These are phyloP conservation scores for Dactylellina leptospora DNA, from an alignment of 2,329 filamentous ascomycete genomes.

Conservation along the genomic window DNA sequence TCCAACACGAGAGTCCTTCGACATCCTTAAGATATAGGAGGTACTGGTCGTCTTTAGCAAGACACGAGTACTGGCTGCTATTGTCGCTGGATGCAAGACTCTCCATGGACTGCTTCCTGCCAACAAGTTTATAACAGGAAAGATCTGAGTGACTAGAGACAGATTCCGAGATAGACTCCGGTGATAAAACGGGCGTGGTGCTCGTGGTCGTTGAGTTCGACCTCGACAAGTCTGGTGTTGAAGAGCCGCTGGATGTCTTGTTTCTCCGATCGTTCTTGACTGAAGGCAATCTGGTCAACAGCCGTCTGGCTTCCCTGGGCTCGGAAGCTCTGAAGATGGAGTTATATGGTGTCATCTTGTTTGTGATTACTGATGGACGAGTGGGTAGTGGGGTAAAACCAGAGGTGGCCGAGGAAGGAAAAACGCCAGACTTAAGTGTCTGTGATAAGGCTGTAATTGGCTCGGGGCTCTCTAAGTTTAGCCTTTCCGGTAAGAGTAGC, in stretches of 20 bases:
- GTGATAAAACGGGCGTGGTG: conserved; percentile 43
- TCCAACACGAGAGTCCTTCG: conserved; percentile 46
- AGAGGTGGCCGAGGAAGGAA: conserved; percentile 2
- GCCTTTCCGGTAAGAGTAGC: conserved; percentile 47
- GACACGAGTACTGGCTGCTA: conserved; percentile 51
- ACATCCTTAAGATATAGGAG: conserved; percentile 48
- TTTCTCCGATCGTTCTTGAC: conserved; percentile 49
- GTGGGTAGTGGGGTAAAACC: conserved; percentile 47
- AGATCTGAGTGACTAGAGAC: conserved; percentile 38
- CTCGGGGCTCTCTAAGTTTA: conserved; percentile 39
- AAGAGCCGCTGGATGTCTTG: conserved; percentile 38
- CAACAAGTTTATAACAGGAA: conserved; percentile 42
- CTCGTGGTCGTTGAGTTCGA: conserved; percentile 48
- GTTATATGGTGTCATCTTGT: conserved; percentile 52
- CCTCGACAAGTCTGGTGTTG: conserved; percentile 48
- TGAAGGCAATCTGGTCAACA: conserved; percentile 44
- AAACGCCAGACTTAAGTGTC: conserved; percentile 1
- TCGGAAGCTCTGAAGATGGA: conserved; percentile 37
- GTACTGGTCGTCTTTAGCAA: conserved; percentile 51
- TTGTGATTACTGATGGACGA: conserved; percentile 51
- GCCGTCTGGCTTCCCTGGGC: conserved; percentile 29
- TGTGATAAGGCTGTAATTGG: conserved; percentile 36
- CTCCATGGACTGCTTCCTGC: conserved; percentile 51
- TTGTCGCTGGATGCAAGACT: conserved; percentile 47
- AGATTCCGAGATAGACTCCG: conserved; percentile 31